Conservation (phyloP, 2,329 filamentous ascomycete genomes). For the Diaporthe longicolla region DNA sequence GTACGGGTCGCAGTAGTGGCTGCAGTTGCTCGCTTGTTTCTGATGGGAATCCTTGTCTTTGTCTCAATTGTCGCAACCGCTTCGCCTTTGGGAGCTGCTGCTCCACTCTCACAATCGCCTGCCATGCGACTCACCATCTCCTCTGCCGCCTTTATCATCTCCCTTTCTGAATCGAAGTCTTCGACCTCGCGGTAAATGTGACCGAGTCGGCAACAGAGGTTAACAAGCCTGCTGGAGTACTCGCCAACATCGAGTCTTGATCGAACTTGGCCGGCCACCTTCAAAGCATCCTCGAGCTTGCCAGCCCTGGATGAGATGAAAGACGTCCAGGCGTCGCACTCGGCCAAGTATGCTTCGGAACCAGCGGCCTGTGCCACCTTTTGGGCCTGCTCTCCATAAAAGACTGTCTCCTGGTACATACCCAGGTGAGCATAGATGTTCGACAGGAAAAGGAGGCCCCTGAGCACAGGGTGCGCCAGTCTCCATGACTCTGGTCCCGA, state of each 20-base stretch:
- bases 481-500: constrained; percentile 83
- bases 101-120: background rate
- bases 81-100: background rate
- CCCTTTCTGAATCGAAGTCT: constrained; percentile 58
- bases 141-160: constrained; percentile 65
- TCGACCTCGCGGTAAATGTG: constrained; percentile 67
- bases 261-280: constrained; percentile 68
- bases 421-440: constrained; percentile 86
- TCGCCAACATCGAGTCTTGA: constrained; percentile 63
- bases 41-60: constrained; percentile 54
- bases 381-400: constrained; percentile 87
- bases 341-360: constrained; percentile 70
- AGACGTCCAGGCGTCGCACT: constrained; percentile 68
- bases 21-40: constrained; percentile 48
- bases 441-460: constrained; percentile 80
- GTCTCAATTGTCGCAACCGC: constrained; percentile 52
- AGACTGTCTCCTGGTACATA: constrained; percentile 88
- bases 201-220: constrained; percentile 69
- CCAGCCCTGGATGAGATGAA: constrained; percentile 71
- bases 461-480: constrained; percentile 80
- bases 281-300: constrained; percentile 69
- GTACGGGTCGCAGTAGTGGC: constrained; percentile 47
- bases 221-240: constrained; percentile 59
- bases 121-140: constrained; percentile 57
- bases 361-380: constrained; percentile 80